Conservation (phyloP, 2,329 filamentous ascomycete genomes). For the Diaporthe velutina region DNA sequence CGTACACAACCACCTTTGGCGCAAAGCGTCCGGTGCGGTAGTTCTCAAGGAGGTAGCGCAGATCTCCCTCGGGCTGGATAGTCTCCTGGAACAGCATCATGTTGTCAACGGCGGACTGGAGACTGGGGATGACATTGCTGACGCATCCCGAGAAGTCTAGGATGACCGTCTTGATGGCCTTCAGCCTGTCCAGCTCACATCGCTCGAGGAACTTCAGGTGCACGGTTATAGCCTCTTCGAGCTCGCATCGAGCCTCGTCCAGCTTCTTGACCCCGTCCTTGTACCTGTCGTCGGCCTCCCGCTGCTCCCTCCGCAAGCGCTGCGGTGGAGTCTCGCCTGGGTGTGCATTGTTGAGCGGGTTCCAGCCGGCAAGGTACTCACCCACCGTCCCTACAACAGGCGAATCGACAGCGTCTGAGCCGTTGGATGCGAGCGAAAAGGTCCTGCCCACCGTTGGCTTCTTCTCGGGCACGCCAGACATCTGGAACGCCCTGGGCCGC, state of each 20-base stretch:
- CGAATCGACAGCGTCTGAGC: slow-evolving; percentile 74
- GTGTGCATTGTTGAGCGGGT: slow-evolving; percentile 87
- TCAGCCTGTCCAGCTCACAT: slow-evolving; percentile 94
- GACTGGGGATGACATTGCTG: slow-evolving; percentile 95
- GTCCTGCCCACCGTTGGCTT: slow-evolving; percentile 80
- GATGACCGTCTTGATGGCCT: slow-evolving; percentile 98
- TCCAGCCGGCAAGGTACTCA: slow-evolving; percentile 93
- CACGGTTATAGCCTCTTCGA: slow-evolving; percentile 95
- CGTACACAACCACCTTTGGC: slow-evolving; percentile 91
- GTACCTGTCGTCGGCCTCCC: slow-evolving; percentile 93
- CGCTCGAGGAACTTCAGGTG: slow-evolving; percentile 97
- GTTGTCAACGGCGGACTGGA: slow-evolving; percentile 96
- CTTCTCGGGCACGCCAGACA: slow-evolving; percentile 90
- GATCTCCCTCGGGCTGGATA: slow-evolving; percentile 90
- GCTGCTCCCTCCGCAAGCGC: slow-evolving; percentile 87
- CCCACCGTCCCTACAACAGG: slow-evolving; percentile 85
- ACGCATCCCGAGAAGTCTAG: slow-evolving; percentile 97
- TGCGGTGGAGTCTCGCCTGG: slow-evolving; percentile 95
- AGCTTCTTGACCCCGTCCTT: slow-evolving; percentile 88
- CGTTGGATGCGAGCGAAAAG: slow-evolving; percentile 76
- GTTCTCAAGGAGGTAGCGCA: slow-evolving; percentile 95
- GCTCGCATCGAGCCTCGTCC: slow-evolving; percentile 89
- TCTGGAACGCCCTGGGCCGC: slow-evolving; percentile 90
- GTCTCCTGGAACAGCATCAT: slow-evolving; percentile 99
- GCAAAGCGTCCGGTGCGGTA: slow-evolving; percentile 95